Base-by-base conservation (phyloP, 495 filamentous ascomycete species). In the Talaromyces adpressus region DNA sequence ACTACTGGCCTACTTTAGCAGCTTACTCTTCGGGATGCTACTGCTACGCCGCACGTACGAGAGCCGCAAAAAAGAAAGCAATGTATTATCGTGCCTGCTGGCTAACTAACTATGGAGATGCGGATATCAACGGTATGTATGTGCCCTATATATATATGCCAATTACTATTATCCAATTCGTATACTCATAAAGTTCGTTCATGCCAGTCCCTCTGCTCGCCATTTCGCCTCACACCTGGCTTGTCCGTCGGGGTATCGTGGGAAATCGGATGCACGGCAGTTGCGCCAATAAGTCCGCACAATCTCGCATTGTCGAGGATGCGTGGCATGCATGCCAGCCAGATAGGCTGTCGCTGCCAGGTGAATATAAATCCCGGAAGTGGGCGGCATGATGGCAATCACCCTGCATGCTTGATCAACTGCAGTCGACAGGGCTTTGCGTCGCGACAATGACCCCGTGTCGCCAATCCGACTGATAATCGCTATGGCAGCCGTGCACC, bases 171-270 rank as follows among this genome's bases (percentile, higher is more conserved):
- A 20, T 20, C 45, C 51, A 29, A 14, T 14, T 14, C 27, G 20
- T 34, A 32, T 34, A 36, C 56, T 58, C 56, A 36, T 60, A 29
- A 22, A 14, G 12, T n/a, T 45, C 34, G 4, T 14, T 62, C 60
- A 62, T 32, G 60, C 60, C 41, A 59, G 65, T 60, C 52, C 52
- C 56, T 45, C 49, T 57, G 22, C 56, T 63, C 63, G 65, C 71
- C 71, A 72, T 32, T 62, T 66, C 64, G 56, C 25, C 62, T 73
- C 71, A 25, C 71, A 73, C 36, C 67, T 70, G 23, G 66, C 66
- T 62, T 70, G 68, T 22, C 63, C 71, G 64, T 72, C 70, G 59
- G 70, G 71, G 68, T 73, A 73, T 34, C 70, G 56, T 23, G 71
- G 71, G 56, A 72, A 71, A 41, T 72, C 68, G 23, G 67, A 70